Evolutionary conservation across 345 rosid genomes (phyloP).

Genomic region (Microcos paniculata): DNA sequence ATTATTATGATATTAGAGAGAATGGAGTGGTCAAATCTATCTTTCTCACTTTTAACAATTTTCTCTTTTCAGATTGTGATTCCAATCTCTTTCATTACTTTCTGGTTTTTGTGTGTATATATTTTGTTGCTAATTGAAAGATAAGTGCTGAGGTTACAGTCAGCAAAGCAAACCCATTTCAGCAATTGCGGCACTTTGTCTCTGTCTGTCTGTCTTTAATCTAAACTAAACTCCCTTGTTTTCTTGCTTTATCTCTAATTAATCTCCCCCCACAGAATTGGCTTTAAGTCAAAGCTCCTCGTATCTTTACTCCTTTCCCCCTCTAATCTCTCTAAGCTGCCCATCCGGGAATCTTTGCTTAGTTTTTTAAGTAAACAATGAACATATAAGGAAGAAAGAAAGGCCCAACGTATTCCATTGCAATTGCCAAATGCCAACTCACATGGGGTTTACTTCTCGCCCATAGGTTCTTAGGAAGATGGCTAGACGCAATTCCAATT

Average conservation of each 20-base stretch:
- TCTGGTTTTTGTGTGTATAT: too few relatives aligned
- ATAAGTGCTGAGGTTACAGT: constrained; percentile 7
- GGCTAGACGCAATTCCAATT: not conserved
- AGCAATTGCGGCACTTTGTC: constrained; percentile 30
- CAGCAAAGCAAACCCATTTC: constrained; percentile 35
- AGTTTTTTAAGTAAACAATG: constrained; percentile 11
- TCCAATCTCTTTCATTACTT: constrained; percentile 28
- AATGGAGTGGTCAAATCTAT: constrained; percentile 35
- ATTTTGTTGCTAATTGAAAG: not conserved
- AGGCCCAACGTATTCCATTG: not conserved
- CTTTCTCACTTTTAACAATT: constrained; percentile 6
- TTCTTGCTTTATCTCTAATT: constrained; percentile 5
- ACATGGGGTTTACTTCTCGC: not conserved
- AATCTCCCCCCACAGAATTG: not conserved
- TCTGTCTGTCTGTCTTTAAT: not conserved
- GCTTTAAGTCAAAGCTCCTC: constrained; percentile 18
- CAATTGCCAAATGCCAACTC: constrained; percentile 24
- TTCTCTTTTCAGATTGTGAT: constrained; percentile 28
- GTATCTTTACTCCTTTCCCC: constrained; percentile 10
- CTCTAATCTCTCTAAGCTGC: constrained; percentile 5
- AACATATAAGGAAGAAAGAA: not conserved
- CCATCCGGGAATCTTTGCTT: constrained; percentile 23
- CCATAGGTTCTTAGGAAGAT: not conserved
- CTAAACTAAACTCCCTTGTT: not conserved
- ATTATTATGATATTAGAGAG: not conserved